Conservation (phyloP, 2,329 filamentous ascomycete species). For the Colletotrichum euphorbiae region DNA sequence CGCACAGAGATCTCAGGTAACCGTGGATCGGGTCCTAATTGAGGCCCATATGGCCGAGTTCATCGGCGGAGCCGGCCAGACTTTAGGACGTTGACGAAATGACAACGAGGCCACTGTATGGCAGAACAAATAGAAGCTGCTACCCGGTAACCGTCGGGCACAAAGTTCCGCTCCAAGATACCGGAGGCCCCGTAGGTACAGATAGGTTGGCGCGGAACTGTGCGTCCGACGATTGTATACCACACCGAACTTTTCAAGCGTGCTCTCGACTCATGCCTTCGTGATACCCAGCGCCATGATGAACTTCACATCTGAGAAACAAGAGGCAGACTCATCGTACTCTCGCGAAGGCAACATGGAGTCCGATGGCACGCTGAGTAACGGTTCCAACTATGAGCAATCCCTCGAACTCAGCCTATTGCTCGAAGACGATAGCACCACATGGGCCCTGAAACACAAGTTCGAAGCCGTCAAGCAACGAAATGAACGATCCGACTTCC, state of each 20-base stretch:
- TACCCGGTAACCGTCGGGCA: too few species aligned
- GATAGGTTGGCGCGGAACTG: too few species aligned
- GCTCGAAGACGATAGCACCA: conserved; percentile 42
- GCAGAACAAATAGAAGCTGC: conserved; percentile 13
- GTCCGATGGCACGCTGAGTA: conserved; percentile 35
- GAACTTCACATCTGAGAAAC: conserved; percentile 17
- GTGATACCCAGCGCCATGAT: conserved; percentile 4
- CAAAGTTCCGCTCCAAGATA: too few species aligned
- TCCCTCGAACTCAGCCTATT: conserved; percentile 23
- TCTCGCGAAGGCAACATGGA: conserved; percentile 33
- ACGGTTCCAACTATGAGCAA: conserved; percentile 35
- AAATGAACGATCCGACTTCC: conserved; percentile 58
- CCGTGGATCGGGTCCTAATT: conserved; percentile 11
- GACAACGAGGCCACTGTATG: neutral
- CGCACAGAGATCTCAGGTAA: conserved; percentile 24
- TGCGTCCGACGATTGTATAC: too few species aligned
- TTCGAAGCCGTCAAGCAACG: conserved; percentile 57
- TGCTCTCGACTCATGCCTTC: neutral
- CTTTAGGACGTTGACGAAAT: neutral
- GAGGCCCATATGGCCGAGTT: conserved; percentile 19
- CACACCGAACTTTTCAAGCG: neutral
- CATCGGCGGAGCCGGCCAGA: conserved; percentile 5
- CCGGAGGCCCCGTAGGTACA: too few species aligned
- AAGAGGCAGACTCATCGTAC: conserved; percentile 8
- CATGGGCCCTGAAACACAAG: conserved; percentile 61